Base-by-base conservation (phyloP, 176 grass and related monocot species). In the Hordeum marinum region DNA sequence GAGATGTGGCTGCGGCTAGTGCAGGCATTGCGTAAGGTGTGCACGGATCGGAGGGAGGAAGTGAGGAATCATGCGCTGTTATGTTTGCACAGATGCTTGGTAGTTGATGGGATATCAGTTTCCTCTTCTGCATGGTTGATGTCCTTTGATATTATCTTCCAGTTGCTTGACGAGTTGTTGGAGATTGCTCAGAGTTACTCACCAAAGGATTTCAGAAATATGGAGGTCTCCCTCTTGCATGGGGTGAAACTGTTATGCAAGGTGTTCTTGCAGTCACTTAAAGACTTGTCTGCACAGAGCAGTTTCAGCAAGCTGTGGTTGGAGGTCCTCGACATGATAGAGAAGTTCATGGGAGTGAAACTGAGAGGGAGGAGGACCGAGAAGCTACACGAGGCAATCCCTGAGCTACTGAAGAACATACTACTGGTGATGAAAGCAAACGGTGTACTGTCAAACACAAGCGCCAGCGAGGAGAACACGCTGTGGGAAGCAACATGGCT, bases 1-100 rank as follows among this genome's bases (percentile, higher is more conserved):
- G 96, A 98, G 80, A 98, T 98, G 96, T 98, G 96, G 96, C 59
- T 98, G 36, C 90, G 96, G 82, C 87, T 98, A 40, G 91, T 94
- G 65, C 91, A 95, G 89, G 93, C 93, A 86, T 68, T 96, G 37
- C 82, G 91, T 72, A 93, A 90, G 77, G 90, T 96, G 17, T 98
- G 96, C 85, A 85, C 85, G 3, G 96, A 98, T 89, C 91, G 92
- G 59, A 87, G 96, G 78, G 96, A 96, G 79, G 96, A 96, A 92
- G 91, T 96, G 39, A 94, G 96, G 78, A 98, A 96, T 72, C 93
- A 98, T 75, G 91, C 96, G 8, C 62, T 98, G 48, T 79, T 94
- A 59, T 92, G 82, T 10, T 69, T 98, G 83, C 93, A 98, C 43
- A 92, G 88, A 81, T 98, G 96, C 84, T 84, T 98, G 63, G 75